phyloP scores from a whole-genome alignment of 2,329 filamentous ascomycete genomes.

The Trichoderma asperellum region DNA sequence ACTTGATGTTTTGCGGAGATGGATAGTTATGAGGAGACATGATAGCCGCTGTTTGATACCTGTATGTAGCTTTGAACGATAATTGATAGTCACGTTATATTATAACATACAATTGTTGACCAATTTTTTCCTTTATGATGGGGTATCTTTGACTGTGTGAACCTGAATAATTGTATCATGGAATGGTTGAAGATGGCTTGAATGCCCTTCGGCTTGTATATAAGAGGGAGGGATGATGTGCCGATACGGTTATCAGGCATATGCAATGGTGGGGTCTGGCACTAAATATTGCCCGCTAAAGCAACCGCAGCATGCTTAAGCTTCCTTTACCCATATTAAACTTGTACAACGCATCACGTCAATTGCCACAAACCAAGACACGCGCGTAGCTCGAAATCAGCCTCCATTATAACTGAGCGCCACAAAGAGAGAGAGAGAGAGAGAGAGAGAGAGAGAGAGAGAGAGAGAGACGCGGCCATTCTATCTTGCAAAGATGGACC shows the following conservation, averaged over 20 bases:
- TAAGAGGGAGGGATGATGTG: neutral
- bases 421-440: neutral
- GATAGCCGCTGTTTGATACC: slow-evolving; percentile 27
- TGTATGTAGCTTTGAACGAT: slow-evolving; percentile 25
- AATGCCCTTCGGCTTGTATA: neutral
- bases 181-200: neutral
- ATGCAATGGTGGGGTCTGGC: neutral
- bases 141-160: neutral
- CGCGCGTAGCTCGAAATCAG: neutral
- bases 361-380: neutral
- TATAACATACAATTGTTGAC: neutral
- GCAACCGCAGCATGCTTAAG: neutral
- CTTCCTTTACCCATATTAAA: neutral
- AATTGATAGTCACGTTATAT: slow-evolving; percentile 21
- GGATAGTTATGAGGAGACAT: slow-evolving; percentile 30
- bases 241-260: neutral
- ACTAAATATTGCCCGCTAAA: neutral
- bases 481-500: slow-evolving; percentile 30
- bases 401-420: neutral
- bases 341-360: neutral
- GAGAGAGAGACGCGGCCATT: neutral
- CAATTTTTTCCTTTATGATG: neutral
- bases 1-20: slow-evolving; percentile 9
- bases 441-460: neutral
- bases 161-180: neutral